Evolutionary conservation across 1,284 basidiomycete species (phyloP).

Genomic region (Mycosarcoma maydis): DNA sequence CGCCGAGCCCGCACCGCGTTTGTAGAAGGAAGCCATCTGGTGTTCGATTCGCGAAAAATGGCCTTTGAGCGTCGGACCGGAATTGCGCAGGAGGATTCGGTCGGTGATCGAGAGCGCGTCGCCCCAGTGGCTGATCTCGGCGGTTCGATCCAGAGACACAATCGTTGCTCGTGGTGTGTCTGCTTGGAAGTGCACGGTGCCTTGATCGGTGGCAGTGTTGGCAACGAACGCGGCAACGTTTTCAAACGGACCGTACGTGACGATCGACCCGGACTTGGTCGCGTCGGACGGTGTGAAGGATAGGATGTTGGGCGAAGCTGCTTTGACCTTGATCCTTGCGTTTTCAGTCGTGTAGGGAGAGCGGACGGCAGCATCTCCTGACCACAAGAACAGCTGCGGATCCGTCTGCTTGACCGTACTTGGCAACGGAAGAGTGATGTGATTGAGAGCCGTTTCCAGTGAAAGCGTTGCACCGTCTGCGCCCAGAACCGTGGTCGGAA

Average conservation of each 20-base stretch:
- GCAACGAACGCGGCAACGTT: conserved; percentile 71
- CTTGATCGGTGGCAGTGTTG: conserved; percentile 62
- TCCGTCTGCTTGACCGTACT: conserved; percentile 78
- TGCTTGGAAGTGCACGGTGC: conserved; percentile 82
- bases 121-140: conserved; percentile 97
- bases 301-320: conserved; percentile 29
- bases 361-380: conserved; percentile 78
- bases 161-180: conserved; percentile 83
- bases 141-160: conserved; percentile 77
- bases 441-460: conserved; percentile 75
- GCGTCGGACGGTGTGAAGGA: conserved; percentile 69
- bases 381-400: conserved; percentile 82
- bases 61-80: conserved; percentile 89
- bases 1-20: conserved; percentile 75
- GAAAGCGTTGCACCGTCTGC: conserved; percentile 13
- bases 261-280: conserved; percentile 79
- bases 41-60: conserved; percentile 92
- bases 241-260: conserved; percentile 88
- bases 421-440: conserved; percentile 80
- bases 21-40: conserved; percentile 77
- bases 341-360: conserved; percentile 83
- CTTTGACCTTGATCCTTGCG: conserved; percentile 80
- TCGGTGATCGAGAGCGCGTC: conserved; percentile 93
- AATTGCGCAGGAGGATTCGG: conserved; percentile 82
- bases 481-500: conserved; percentile 14